These are phyloP conservation scores for Barnettozyma sp. DNA, from an alignment of 805 yeast genomes.

Conservation along the genomic window DNA sequence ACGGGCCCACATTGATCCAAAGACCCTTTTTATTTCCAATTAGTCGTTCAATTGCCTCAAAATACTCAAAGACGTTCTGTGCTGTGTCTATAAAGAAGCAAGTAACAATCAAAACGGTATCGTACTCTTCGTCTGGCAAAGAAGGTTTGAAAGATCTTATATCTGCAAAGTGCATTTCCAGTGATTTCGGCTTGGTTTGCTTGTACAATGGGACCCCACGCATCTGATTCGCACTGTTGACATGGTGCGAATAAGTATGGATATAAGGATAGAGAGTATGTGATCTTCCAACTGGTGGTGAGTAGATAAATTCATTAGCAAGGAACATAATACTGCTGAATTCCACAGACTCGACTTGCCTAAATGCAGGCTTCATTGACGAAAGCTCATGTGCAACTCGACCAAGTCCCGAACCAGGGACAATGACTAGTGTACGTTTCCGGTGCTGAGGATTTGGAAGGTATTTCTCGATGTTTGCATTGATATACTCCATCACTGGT, in stretches of 20 bases:
- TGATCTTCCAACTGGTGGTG: constrained; percentile 7
- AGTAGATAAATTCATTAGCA: constrained; percentile 54
- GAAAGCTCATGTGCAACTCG: constrained; percentile 62
- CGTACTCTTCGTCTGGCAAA: constrained; percentile 24
- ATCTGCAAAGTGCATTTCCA: constrained; percentile 50
- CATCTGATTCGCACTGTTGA: constrained; percentile 40
- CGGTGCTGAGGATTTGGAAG: constrained; percentile 24
- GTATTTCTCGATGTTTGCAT: constrained; percentile 32
- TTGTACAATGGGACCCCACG: constrained; percentile 33
- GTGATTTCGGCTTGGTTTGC: constrained; percentile 37
- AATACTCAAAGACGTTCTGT: constrained; percentile 70
- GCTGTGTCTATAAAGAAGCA: constrained; percentile 91
- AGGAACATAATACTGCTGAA: constrained; percentile 69
- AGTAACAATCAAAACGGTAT: constrained; percentile 50
- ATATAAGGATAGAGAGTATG: constrained; percentile 41
- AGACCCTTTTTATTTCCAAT: constrained; percentile 41
- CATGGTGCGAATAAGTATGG: constrained; percentile 66
- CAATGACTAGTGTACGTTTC: constrained; percentile 44
- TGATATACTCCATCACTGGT: constrained; percentile 50
- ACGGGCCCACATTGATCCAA: constrained; percentile 92
- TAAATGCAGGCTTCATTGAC: constrained; percentile 30
- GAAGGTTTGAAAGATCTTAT: constrained; percentile 46
- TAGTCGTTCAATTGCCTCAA: constrained; percentile 53
- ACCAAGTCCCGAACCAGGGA: constrained; percentile 90
- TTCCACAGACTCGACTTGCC: constrained; percentile 66